Evolutionary conservation across 371 early-diverging fungal genomes (phyloP), one percentile per base, ranked within the genome.

Genomic region (Rhizopus arrhizus): DNA sequence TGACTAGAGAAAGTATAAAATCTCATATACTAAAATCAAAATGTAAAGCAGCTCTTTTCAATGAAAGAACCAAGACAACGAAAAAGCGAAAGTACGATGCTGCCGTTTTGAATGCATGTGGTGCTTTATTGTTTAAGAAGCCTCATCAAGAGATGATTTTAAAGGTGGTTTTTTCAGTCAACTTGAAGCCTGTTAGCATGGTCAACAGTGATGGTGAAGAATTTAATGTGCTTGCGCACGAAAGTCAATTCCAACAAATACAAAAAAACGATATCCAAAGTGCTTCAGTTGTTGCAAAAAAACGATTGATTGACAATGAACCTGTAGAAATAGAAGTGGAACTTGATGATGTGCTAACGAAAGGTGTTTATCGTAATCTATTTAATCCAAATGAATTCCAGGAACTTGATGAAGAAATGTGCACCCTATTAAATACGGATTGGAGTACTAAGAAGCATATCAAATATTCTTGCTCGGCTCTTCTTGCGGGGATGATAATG

Each of bases 51-150:
- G 40, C 35, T 53, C 28, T 53, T 36, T 53, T 38, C 28, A 40
- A 38, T 36, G 53, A 53, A 40, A 53, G 43, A 47, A 47, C 56
- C 34, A 47, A 56, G 47, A 45, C 46, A 47, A 56, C 34, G 46
- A 56, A 45, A 56, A 56, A 56, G 46, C 56, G 56, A 47, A 47
- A 56, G 35, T 46, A 47, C 46, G 56, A 35, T 22, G 34, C 56
- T 11, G 56, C 46, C 56, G 56, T 56, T 56, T 47, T 56, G 15
- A 47, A 56, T 56, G 56, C 56, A 46, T 56, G 56, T 56, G 56
- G 56, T 56, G 47, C 41, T 43, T 51, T 28, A 11, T 49, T 34
- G 33, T 51, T 32, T 51, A 33, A 52, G 11, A 50, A 51, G 52
- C 29, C 29, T 59, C 51, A 51, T 33, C 52, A 51, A 50, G 52